Conservation (phyloP, 805 yeast species). For the Lipomyces yamadae region DNA sequence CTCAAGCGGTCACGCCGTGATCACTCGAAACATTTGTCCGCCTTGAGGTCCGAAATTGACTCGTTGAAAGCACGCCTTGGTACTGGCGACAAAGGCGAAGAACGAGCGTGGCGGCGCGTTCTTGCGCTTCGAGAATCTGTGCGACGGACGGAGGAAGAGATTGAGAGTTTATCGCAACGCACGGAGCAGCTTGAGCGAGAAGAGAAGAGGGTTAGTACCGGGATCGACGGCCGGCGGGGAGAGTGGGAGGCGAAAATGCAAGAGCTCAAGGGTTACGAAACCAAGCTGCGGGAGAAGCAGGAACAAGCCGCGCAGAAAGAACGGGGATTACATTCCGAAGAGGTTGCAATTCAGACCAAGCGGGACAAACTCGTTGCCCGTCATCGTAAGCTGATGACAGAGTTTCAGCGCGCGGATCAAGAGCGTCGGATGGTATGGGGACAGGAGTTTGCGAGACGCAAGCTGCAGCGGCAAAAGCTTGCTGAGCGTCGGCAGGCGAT, state of each 20-base stretch:
- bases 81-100: constrained; percentile 60
- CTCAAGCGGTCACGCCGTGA: constrained; percentile 64
- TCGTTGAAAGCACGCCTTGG: constrained; percentile 54
- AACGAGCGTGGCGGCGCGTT: constrained; percentile 58
- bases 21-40: constrained; percentile 57
- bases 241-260: constrained; percentile 37
- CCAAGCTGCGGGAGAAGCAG: constrained; percentile 24
- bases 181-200: constrained; percentile 26
- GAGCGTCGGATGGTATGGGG: constrained; percentile 39
- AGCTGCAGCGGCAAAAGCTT: constrained; percentile 39
- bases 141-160: constrained; percentile 48
- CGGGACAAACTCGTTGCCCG: constrained; percentile 42
- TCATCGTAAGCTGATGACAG: constrained; percentile 39
- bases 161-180: constrained; percentile 28
- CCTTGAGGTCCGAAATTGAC: constrained; percentile 63
- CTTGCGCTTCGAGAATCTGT: constrained; percentile 56
- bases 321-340: constrained; percentile 37
- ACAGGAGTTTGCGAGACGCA: constrained; percentile 40
- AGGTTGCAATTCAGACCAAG: constrained; percentile 37
- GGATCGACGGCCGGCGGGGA: constrained; percentile 17
- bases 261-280: constrained; percentile 28
- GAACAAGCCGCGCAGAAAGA: constrained; percentile 33
- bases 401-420: constrained; percentile 41
- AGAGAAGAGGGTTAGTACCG: constrained; percentile 5
- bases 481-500: constrained; percentile 43